Conservation (phyloP, 176 grass and related monocot species). For the Urochloa ruziziensis region DNA sequence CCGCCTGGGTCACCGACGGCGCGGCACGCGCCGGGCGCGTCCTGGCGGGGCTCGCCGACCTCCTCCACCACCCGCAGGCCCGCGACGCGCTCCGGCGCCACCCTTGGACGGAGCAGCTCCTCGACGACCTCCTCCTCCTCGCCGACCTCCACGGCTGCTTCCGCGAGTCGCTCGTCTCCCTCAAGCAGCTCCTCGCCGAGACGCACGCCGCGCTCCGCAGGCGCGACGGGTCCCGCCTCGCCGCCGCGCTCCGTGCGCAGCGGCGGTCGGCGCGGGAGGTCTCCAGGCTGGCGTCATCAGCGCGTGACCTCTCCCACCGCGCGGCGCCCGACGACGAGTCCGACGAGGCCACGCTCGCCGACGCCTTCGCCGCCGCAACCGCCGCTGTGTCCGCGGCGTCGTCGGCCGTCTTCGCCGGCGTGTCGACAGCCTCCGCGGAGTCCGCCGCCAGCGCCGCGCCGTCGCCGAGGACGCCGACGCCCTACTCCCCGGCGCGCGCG, state of each 20-base stretch:
- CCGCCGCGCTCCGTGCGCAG: constrained; percentile 45
- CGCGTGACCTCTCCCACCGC: constrained; percentile 45
- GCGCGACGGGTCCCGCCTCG: constrained; percentile 40
- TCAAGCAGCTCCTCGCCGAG: constrained; percentile 48
- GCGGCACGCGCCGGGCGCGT: not conserved
- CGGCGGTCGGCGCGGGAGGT: constrained; percentile 46
- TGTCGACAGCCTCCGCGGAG: constrained; percentile 46
- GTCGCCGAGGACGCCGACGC: constrained; percentile 33
- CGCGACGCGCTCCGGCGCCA: constrained; percentile 46
- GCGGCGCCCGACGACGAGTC: constrained; percentile 23
- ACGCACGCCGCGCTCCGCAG: constrained; percentile 42
- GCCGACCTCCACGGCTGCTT: constrained; percentile 57
- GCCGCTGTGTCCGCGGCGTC: constrained; percentile 39
- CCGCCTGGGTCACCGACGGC: constrained; percentile 48
- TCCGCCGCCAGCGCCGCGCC: constrained; percentile 46
- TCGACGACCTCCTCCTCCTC: constrained; percentile 62
- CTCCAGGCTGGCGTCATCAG: constrained; percentile 26
- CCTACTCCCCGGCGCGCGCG: constrained; percentile 39
- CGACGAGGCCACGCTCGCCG: constrained; percentile 45
- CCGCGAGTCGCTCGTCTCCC: constrained; percentile 41
- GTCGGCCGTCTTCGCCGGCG: constrained; percentile 44
- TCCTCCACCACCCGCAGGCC: constrained; percentile 59
- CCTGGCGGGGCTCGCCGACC: constrained; percentile 28
- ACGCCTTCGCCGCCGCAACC: constrained; percentile 36
- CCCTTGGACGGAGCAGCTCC: constrained; percentile 49